These are phyloP conservation scores for Sanguinoderma infundibulare DNA, from an alignment of 1,284 basidiomycete genomes.

Conservation along the genomic window DNA sequence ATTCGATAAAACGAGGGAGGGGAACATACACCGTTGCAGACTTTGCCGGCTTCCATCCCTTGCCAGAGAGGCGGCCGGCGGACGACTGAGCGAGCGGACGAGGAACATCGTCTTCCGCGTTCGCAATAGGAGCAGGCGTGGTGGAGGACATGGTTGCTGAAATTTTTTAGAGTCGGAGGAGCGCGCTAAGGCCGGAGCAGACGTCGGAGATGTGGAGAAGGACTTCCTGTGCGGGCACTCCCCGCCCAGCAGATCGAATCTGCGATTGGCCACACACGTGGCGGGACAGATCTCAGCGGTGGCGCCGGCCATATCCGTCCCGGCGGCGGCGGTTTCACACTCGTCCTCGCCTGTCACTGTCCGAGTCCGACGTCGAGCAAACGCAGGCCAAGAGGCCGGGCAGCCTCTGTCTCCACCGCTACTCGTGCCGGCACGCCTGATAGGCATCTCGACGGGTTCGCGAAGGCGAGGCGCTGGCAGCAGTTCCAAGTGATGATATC, in stretches of 20 bases:
- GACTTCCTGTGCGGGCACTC: background rate
- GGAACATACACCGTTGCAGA: constrained; percentile 61
- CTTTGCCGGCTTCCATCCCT: constrained; percentile 41
- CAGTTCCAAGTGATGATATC: constrained; percentile 7
- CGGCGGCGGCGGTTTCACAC: background rate
- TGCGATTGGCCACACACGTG: constrained; percentile 12
- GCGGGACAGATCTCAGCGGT: constrained; percentile 4
- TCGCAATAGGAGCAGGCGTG: background rate
- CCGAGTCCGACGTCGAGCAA: background rate
- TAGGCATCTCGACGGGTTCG: background rate
- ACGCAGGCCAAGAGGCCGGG: too few species aligned
- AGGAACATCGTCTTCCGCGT: background rate
- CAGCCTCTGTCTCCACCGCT: background rate
- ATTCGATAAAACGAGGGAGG: constrained; percentile 10
- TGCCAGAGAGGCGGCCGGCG: constrained; percentile 22
- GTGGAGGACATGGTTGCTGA: constrained; percentile 10
- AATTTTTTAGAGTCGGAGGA: background rate
- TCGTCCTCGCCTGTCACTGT: too few species aligned
- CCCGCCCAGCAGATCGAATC: constrained; percentile 13
- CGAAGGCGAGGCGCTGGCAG: background rate
- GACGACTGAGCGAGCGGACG: constrained; percentile 16
- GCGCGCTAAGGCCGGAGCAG: background rate
- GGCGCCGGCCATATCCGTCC: background rate
- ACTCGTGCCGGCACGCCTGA: background rate
- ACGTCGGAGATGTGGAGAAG: background rate